phyloP scores from a whole-genome alignment of 208 protist species.

The Phytomonas sp. region DNA sequence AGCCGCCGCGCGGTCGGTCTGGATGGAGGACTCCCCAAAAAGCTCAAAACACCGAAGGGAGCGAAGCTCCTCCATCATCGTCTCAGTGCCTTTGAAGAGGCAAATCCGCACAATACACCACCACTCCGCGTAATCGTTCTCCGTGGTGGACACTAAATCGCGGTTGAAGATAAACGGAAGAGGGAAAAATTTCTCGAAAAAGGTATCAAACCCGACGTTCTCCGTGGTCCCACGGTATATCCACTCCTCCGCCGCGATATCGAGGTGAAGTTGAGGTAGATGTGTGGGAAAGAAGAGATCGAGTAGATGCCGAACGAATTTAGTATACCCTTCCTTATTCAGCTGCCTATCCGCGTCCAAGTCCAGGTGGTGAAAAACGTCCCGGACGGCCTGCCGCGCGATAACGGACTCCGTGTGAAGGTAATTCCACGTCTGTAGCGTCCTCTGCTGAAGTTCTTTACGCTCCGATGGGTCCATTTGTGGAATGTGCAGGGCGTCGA shows the following conservation, averaged over 20 bases:
- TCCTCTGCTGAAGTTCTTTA: slow-evolving; percentile 17
- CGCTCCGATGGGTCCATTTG: background rate
- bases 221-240: slow-evolving; percentile 72
- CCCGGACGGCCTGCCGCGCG: slow-evolving; percentile 47
- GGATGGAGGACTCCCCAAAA: background rate
- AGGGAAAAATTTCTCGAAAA: slow-evolving; percentile 76
- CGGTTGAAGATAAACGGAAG: slow-evolving; percentile 79
- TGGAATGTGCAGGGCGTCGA: background rate
- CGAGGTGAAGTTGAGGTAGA: slow-evolving; percentile 32
- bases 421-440: slow-evolving; percentile 37
- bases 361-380: slow-evolving; percentile 58
- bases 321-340: slow-evolving; percentile 50
- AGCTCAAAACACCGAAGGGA: background rate
- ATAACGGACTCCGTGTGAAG: slow-evolving; percentile 34
- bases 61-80: background rate
- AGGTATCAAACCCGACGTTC: slow-evolving; percentile 54
- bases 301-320: slow-evolving; percentile 71
- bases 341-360: slow-evolving; percentile 43
- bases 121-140: slow-evolving; percentile 61
- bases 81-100: slow-evolving; percentile 24
- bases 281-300: slow-evolving; percentile 77
- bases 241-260: slow-evolving; percentile 84
- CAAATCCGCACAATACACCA: slow-evolving; percentile 72
- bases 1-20: background rate
- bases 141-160: slow-evolving; percentile 37